phyloP scores from a whole-genome alignment of 768 basidiomycete species.

The Rhodosporidiobolus sp. region DNA sequence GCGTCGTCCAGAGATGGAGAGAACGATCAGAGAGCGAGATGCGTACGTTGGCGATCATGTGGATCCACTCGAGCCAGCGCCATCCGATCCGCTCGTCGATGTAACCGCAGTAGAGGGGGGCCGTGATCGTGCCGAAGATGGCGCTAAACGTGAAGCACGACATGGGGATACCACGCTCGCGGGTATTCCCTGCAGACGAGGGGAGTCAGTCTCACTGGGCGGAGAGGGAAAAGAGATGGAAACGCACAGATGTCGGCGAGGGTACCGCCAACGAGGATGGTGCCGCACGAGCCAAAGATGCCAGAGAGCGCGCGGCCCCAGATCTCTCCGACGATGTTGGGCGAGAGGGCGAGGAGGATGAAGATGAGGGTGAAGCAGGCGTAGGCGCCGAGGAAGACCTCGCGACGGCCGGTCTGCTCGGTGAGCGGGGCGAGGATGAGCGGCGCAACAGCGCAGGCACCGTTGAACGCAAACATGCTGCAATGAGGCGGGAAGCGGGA shows the following conservation, averaged over 20 bases:
- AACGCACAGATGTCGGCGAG: slow-evolving; percentile 19
- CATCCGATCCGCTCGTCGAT: slow-evolving; percentile 39
- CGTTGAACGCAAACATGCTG: slow-evolving; percentile 24
- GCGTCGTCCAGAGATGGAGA: background rate
- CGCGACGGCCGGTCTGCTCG: slow-evolving; percentile 37
- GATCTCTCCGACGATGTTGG: slow-evolving; percentile 40
- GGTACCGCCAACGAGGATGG: slow-evolving; percentile 39
- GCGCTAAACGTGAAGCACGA: slow-evolving; percentile 39
- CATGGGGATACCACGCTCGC: slow-evolving; percentile 41
- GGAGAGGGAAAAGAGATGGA: background rate
- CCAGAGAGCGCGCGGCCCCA: slow-evolving; percentile 37
- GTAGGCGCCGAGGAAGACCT: slow-evolving; percentile 29
- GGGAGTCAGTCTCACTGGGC: background rate
- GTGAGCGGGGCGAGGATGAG: slow-evolving; percentile 35
- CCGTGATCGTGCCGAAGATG: slow-evolving; percentile 42
- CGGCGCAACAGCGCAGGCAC: slow-evolving; percentile 33
- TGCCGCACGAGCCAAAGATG: slow-evolving; percentile 39
- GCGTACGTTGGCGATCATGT: slow-evolving; percentile 39
- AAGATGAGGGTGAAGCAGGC: slow-evolving; percentile 40
- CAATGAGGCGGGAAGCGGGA: background rate
- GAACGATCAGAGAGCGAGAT: background rate
- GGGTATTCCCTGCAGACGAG: slow-evolving; percentile 39
- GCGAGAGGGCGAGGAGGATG: slow-evolving; percentile 40
- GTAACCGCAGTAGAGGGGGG: slow-evolving; percentile 41
- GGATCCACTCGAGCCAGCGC: slow-evolving; percentile 42